Evolutionary conservation across 2,329 filamentous ascomycete genomes (phyloP).

Genomic region (Penicillium janthinellum): DNA sequence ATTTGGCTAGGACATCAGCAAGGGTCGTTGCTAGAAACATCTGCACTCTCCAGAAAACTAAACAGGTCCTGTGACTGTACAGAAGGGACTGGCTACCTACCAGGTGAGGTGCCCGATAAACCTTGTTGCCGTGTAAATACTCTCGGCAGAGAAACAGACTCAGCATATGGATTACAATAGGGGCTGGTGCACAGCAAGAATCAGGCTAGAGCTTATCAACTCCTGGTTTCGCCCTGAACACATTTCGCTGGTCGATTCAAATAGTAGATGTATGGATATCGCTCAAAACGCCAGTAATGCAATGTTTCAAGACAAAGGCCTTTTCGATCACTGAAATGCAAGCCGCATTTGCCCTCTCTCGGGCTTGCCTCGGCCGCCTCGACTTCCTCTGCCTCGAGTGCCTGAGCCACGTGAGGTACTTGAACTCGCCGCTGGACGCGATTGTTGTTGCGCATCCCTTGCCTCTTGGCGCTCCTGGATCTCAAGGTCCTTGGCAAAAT

Average conservation of each 20-base stretch:
- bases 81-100: no score
- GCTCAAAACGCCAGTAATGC: background rate
- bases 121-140: no score
- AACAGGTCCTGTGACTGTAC: no score
- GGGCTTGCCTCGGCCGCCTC: constrained; percentile 31
- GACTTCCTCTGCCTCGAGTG: constrained; percentile 28
- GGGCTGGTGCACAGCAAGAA: no score
- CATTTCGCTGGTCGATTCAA: background rate
- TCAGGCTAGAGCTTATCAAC: no score
- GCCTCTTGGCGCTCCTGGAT: constrained; percentile 58
- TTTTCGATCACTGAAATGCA: constrained; percentile 32
- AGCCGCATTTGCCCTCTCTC: constrained; percentile 43
- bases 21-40: no score
- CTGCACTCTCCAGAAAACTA: no score
- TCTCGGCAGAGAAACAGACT: no score
- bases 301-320: background rate
- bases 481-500: constrained; percentile 86
- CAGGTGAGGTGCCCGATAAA: no score
- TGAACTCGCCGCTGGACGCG: constrained; percentile 9
- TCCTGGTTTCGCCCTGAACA: no score
- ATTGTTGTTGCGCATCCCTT: constrained; percentile 19
- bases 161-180: no score
- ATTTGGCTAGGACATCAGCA: no score
- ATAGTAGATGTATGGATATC: background rate
- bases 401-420: constrained; percentile 18